Evolutionary conservation across 495 filamentous ascomycete species (phyloP).

Genomic region (Tuber microsphaerosporum): DNA sequence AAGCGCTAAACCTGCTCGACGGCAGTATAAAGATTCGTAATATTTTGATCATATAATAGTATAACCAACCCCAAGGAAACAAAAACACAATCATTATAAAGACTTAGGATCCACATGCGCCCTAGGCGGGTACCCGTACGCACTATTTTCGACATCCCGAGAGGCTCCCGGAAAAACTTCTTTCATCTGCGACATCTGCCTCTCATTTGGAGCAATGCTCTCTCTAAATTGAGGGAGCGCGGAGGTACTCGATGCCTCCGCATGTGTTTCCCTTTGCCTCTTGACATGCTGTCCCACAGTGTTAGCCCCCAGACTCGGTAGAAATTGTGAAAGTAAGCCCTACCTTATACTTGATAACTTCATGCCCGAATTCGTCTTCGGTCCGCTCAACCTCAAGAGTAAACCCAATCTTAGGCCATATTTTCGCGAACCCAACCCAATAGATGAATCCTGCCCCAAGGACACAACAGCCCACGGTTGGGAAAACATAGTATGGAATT

Average conservation of each 20-base stretch:
- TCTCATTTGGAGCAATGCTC: background rate
- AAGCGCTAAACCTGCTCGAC: background rate
- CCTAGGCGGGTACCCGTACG: background rate
- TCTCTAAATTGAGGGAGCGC: slow-evolving; percentile 5
- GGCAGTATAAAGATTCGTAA: background rate
- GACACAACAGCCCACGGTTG: slow-evolving; percentile 43
- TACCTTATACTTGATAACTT: slow-evolving; percentile 46
- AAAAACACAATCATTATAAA: background rate
- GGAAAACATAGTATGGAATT: slow-evolving; percentile 46
- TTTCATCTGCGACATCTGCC: background rate
- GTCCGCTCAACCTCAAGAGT: slow-evolving; percentile 46
- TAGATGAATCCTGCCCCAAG: slow-evolving; percentile 43
- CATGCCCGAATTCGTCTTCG: slow-evolving; percentile 44
- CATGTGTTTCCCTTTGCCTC: slow-evolving; percentile 19
- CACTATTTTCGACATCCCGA: background rate
- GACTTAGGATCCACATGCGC: background rate
- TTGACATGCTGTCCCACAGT: slow-evolving; percentile 15
- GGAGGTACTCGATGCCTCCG: slow-evolving; percentile 17
- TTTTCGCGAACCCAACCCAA: slow-evolving; percentile 44
- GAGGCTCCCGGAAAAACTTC: background rate
- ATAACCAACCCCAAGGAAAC: background rate
- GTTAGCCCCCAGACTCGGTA: background rate
- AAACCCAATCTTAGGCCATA: slow-evolving; percentile 42
- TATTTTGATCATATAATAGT: background rate
- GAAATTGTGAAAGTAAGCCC: background rate